phyloP scores from a whole-genome alignment of 2,329 filamentous ascomycete species.

The Pseudocercospora fuligena region DNA sequence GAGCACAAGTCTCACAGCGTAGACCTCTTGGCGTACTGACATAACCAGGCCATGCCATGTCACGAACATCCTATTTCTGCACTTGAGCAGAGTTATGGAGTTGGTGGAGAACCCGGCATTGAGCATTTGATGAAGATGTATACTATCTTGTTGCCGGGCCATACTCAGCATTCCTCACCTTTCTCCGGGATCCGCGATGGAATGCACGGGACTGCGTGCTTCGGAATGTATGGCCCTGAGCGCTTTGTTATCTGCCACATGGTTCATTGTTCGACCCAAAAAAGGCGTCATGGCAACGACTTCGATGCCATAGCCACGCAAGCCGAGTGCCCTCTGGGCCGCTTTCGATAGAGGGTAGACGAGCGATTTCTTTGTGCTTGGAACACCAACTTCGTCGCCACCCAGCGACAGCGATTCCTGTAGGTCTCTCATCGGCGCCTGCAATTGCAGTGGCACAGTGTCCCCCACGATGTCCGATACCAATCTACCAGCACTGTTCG shows the following conservation, averaged over 20 bases:
- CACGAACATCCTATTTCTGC: too few relatives aligned
- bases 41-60: too few relatives aligned
- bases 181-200: background rate
- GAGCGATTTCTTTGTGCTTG: background rate
- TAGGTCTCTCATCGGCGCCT: background rate
- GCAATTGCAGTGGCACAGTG: background rate
- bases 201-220: background rate
- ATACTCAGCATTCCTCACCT: background rate
- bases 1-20: too few relatives aligned
- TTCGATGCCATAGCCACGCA: background rate
- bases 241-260: background rate
- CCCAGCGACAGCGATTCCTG: background rate
- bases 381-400: background rate
- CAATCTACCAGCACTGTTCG: conserved; percentile 1
- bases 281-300: background rate
- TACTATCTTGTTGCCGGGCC: background rate
- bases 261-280: background rate
- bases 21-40: too few relatives aligned
- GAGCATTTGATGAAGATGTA: background rate
- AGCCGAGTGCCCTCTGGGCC: background rate
- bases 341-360: background rate
- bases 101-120: too few relatives aligned
- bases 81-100: too few relatives aligned
- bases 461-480: background rate
- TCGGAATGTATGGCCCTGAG: background rate